phyloP scores from a whole-genome alignment of 345 rosid genomes.

The Gossypium sturtianum region DNA sequence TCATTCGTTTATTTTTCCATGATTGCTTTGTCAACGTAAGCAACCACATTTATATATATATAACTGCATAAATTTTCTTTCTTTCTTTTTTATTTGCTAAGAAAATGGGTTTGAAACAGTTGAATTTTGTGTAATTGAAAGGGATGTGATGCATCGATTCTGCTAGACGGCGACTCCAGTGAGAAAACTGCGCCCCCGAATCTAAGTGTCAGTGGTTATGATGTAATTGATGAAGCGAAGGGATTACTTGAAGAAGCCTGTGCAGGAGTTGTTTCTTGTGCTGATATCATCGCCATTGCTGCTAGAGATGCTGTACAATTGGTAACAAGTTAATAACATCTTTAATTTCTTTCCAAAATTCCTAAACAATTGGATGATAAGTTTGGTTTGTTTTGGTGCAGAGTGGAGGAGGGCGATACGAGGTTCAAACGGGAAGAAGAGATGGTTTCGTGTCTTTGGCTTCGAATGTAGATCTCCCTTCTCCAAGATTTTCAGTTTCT shows the following conservation, averaged over 20 bases:
- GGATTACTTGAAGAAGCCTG: constrained; percentile 33
- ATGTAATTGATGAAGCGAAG: constrained; percentile 34
- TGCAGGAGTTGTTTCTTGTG: constrained; percentile 51
- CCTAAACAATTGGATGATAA: constrained; percentile 15
- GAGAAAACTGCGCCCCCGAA: constrained; percentile 41
- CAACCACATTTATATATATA: no score
- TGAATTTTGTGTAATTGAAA: background rate
- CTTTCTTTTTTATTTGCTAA: background rate
- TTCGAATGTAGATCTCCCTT: constrained; percentile 37
- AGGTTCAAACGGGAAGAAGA: constrained; percentile 56
- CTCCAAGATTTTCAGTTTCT: constrained; percentile 38
- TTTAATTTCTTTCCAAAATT: background rate
- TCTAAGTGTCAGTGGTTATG: constrained; percentile 31
- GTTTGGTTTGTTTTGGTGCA: constrained; percentile 10
- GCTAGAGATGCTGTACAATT: constrained; percentile 52
- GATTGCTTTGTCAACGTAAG: constrained; percentile 5
- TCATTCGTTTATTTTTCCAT: constrained; percentile 1
- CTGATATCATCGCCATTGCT: constrained; percentile 50
- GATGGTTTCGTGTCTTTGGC: constrained; percentile 45
- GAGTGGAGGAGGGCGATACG: constrained; percentile 43
- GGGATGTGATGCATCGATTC: constrained; percentile 50
- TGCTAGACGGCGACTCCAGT: constrained; percentile 25
- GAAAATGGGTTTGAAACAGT: background rate
- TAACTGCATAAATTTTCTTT: constrained; percentile 7
- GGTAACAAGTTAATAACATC: constrained; percentile 20